Conservation (phyloP, 1,284 basidiomycete genomes). For the Naganishia cerealis region DNA sequence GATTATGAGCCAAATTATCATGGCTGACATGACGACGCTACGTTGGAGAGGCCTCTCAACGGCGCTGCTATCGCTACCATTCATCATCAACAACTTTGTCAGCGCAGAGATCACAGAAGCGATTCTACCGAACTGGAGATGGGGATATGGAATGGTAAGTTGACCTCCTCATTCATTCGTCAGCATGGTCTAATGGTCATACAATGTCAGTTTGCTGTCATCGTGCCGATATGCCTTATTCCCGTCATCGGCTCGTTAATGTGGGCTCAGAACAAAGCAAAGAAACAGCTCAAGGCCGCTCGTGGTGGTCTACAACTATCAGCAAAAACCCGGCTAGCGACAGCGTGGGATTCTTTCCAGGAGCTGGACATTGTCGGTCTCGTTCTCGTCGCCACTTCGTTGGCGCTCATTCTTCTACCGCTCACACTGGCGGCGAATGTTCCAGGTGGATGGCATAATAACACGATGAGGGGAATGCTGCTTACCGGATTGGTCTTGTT, state of each 20-base stretch:
- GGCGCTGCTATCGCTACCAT: conserved; percentile 66
- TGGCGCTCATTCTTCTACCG: conserved; percentile 67
- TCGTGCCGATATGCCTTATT: conserved; percentile 48
- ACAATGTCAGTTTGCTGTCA: conserved; percentile 48
- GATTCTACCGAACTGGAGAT: conserved; percentile 66
- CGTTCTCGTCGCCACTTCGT: conserved; percentile 63
- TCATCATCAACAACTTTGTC: conserved; percentile 62
- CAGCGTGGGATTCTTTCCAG: conserved; percentile 36
- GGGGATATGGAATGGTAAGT: conserved; percentile 65
- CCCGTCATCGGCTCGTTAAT: conserved; percentile 64
- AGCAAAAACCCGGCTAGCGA: background rate
- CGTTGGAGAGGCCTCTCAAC: conserved; percentile 74
- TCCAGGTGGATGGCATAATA: conserved; percentile 51
- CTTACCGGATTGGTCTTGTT: conserved; percentile 54
- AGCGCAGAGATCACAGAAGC: conserved; percentile 67
- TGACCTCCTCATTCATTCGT: background rate
- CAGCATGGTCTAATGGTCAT: background rate
- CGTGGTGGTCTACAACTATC: conserved; percentile 7
- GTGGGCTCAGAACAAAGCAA: conserved; percentile 69
- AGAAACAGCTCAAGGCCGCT: conserved; percentile 44
- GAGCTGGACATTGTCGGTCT: conserved; percentile 62
- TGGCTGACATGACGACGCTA: conserved; percentile 76
- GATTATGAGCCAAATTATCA: conserved; percentile 70
- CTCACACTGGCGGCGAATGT: conserved; percentile 61
- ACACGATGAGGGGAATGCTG: conserved; percentile 51